Base-by-base conservation (phyloP, 2,329 filamentous ascomycete genomes). In the Pseudocercospora pini-densiflorae region DNA sequence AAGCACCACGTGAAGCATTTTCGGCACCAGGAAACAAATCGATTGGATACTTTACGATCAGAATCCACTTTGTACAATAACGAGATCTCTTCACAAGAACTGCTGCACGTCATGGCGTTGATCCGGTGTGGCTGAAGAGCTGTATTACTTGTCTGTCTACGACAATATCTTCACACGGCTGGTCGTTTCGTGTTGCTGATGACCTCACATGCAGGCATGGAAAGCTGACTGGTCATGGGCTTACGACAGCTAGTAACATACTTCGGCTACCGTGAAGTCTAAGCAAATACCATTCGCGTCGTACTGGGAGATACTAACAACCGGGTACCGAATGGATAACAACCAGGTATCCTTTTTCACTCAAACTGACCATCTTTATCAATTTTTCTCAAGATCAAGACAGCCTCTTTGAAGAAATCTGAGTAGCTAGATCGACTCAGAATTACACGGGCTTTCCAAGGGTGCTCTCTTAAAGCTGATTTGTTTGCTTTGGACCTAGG, bases 191-290 rank as follows among this genome's bases (percentile, higher is more conserved):
- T 43, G 5, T 43, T 43, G 16, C 8, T 27, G 23, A 55, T 55
- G 51, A 55, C 51, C 51, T 55, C 51, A 55, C 51, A n/a, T 5
- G 51, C 51, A 55, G 24, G 51, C 51, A 55, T 55, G 51, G 23
- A 31, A 54, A 12, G 23, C 51, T 54, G 51, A 54, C 51, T 54
- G 51, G 24, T 14, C 8, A n/a, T 16, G 24, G 4, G 51, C 51
- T 55, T 27, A 55, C 51, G 51, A n/a, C 51, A 33, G 16, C 23
- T 29, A 27, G 14, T 10, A 23, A 55, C 27, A 29, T 21, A 33
- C 51, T 29, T 55, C 14, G 23, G 51, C 51, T 55, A 27, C 51
- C 51, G 51, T n/a, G 24, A 54, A 29, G 51, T 27, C 51, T 24
- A 54, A 54, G 23, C 14, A 54, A n/a, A 24, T 54, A 54, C 51